Conservation (phyloP, 257 asterid species). For the Verbascum thapsus region DNA sequence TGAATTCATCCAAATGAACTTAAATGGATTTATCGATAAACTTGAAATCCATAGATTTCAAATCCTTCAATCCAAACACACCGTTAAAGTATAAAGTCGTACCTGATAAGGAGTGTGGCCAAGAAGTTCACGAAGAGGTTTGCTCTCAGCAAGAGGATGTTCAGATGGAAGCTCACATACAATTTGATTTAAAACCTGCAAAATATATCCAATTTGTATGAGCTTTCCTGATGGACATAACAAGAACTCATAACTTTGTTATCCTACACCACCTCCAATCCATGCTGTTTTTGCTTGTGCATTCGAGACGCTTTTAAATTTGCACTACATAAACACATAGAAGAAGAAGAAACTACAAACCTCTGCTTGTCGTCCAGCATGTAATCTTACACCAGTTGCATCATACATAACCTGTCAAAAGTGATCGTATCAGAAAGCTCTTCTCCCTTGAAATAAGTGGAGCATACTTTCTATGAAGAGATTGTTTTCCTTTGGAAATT, state of each 20-base stretch:
- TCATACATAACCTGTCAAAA: constrained; percentile 86
- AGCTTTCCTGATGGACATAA: no score
- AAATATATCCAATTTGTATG: constrained; percentile 16
- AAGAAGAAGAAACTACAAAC: no score
- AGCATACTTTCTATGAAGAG: background rate
- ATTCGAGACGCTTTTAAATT: no score
- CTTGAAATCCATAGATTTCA: no score
- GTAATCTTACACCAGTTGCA: constrained; percentile 89
- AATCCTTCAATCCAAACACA: no score
- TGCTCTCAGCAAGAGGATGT: constrained; percentile 89
- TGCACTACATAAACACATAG: no score
- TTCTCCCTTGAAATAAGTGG: background rate
- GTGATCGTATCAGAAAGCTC: constrained; percentile 6
- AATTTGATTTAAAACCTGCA: constrained; percentile 84
- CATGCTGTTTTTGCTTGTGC: no score
- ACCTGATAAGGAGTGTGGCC: constrained; percentile 96
- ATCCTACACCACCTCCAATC: background rate
- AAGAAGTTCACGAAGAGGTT: constrained; percentile 84
- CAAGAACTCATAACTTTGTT: no score
- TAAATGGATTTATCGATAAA: no score
- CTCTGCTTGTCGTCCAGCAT: constrained; percentile 98
- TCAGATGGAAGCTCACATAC: constrained; percentile 83
- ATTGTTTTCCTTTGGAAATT: background rate
- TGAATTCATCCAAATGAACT: no score
- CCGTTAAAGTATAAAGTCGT: constrained; percentile 17